Evolutionary conservation across 768 basidiomycete species (phyloP), one percentile per base, ranked within the genome.

Genomic region (Serpula lacrymans): DNA sequence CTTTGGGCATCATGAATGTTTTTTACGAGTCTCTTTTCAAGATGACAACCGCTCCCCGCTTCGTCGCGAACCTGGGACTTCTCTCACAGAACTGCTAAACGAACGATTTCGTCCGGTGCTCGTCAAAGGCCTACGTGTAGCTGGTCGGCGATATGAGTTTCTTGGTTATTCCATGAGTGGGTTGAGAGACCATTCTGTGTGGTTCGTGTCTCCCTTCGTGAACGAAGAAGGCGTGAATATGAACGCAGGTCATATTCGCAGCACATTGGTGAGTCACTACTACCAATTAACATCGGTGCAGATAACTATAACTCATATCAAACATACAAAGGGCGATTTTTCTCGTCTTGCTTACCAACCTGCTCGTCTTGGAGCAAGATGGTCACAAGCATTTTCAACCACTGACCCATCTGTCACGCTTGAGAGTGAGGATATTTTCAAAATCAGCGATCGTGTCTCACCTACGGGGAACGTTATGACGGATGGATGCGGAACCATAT

Each of bases 151-250:
- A 0, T 77, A 67, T 46, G 44, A 72, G 2, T 67, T 77, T 50
- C 50, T 78, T 18, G 77, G 71, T 4, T 77, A 77, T 42, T 76
- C 74, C 2, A 74, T 72, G 65, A 74, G 72, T 36, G 75, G 75
- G 3, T 55, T 77, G 39, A 67, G 66, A 44, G 64, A 73, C 30
- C 72, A 77, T 37, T 69, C 70, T 0, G 60, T 76, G 34, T 69
- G 67, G 56, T 78, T 78, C 42, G 70, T 76, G 17, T 60, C 64
- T 6, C 65, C 68, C 0, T 78, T 78, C 40, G 41, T 1, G 1
- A 50, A 59, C 13, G 54, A 57, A 1, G 8, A 55, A n/a, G 63
- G 53, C 5, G 44, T 7, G 3, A 7, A 11, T 1, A 33, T 62
- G 45, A 39, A 61, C 34, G 63, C 64, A 3, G 3, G 40, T 8